Percentiles rank a stretch among this genome's conserved stretches.
Evolutionary conservation across 2,329 filamentous ascomycete species (phyloP).

Genomic region (Exophiala alcalophila): DNA sequence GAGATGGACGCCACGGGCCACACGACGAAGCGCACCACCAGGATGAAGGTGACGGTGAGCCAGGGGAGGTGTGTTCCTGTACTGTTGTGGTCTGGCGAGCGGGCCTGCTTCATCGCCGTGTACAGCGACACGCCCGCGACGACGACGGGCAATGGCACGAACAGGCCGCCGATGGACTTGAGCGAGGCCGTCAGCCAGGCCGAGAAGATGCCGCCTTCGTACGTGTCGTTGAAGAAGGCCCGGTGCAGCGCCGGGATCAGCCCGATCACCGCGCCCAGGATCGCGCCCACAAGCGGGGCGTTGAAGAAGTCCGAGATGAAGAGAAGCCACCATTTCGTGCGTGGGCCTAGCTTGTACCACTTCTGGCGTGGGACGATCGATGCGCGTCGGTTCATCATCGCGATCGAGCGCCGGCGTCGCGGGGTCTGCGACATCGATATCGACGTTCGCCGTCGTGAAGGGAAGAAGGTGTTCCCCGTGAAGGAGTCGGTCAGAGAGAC

Average conservation of each 20-base stretch:
- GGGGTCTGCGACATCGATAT: not conserved
- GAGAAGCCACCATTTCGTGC: conserved; percentile 38
- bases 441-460: conserved; percentile 31
- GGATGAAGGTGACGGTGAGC: conserved; percentile 50
- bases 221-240: conserved; percentile 58
- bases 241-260: conserved; percentile 58
- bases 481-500: conserved; percentile 29
- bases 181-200: conserved; percentile 64
- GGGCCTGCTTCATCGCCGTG: conserved; percentile 47
- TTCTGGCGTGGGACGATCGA: conserved; percentile 22
- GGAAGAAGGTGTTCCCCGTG: conserved; percentile 54
- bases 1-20: conserved; percentile 59
- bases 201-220: conserved; percentile 62
- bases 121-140: conserved; percentile 66
- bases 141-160: conserved; percentile 63
- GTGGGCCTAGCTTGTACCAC: conserved; percentile 38
- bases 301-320: conserved; percentile 56
- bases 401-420: not conserved
- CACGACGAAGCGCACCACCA: conserved; percentile 56
- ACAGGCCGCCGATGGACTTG: conserved; percentile 61
- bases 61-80: conserved; percentile 47
- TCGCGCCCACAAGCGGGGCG: conserved; percentile 59
- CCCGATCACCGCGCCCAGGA: conserved; percentile 58
- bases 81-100: conserved; percentile 42
- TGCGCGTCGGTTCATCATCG: conserved; percentile 20